A percentile compares a stretch with the other conserved stretches of the same genome.
phyloP scores from a whole-genome alignment of 2,329 filamentous ascomycete species.

The Rhynchosporium secalis region DNA sequence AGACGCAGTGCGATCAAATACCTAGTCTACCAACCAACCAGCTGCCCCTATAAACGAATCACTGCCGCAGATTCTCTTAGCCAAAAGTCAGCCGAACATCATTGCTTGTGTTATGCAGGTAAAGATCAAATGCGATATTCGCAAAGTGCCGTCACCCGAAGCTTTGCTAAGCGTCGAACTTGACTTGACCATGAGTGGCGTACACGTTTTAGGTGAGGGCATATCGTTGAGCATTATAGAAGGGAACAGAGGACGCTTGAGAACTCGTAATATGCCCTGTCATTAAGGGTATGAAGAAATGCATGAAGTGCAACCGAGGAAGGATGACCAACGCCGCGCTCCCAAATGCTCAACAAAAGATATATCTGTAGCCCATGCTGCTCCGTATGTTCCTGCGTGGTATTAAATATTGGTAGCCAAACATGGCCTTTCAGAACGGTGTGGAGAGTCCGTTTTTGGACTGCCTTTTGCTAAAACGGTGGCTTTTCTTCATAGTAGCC shows the following conservation, averaged over 20 bases:
- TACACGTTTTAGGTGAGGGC: conserved; percentile 1
- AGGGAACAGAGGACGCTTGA: conserved; percentile 23
- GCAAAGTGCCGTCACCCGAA: conserved; percentile 14
- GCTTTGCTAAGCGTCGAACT: neutral
- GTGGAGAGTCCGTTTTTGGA: conserved; percentile 92
- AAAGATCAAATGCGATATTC: conserved; percentile 23
- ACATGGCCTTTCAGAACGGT: conserved; percentile 61
- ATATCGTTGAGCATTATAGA: conserved; percentile 3
- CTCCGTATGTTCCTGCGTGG: conserved; percentile 7
- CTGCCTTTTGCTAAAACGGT: conserved; percentile 86
- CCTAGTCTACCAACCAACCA: conserved; percentile 16
- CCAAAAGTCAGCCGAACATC: conserved; percentile 1
- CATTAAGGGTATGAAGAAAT: conserved; percentile 25
- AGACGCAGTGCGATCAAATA: conserved; percentile 20
- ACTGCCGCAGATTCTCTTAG: neutral
- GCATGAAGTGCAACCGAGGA: conserved; percentile 33
- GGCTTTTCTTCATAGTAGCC: conserved; percentile 50
- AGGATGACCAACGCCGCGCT: conserved; percentile 39
- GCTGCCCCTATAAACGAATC: conserved; percentile 19
- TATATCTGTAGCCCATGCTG: conserved; percentile 15
- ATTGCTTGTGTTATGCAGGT: conserved; percentile 18
- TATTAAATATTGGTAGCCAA: neutral
- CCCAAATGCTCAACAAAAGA: conserved; percentile 40
- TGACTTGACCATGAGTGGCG: neutral
- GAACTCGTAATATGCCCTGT: conserved; percentile 26